Evolutionary conservation across 1,284 basidiomycete genomes (phyloP).

Genomic region (Puccinia novopanici): DNA sequence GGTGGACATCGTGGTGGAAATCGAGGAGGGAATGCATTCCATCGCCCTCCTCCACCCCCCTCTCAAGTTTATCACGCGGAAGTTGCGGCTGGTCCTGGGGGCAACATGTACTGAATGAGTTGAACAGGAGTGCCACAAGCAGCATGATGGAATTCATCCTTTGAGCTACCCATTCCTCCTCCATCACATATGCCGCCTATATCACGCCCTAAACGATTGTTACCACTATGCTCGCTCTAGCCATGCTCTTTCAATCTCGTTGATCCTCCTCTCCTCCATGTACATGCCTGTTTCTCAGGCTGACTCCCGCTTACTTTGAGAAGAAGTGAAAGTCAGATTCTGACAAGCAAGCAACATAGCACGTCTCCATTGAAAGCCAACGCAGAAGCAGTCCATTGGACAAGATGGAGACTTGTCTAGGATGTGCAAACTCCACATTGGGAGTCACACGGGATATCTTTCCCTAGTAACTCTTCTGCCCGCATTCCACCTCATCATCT

Average conservation of each 20-base stretch:
- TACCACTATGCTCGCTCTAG: not conserved
- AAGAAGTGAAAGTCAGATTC: not conserved
- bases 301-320: not conserved
- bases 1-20: conserved; percentile 35
- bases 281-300: conserved; percentile 2
- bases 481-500: too few relatives aligned
- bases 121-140: not conserved
- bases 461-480: too few relatives aligned
- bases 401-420: too few relatives aligned
- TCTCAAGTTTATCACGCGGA: conserved; percentile 29
- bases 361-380: not conserved
- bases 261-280: not conserved
- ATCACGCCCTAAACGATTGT: not conserved
- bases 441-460: too few relatives aligned
- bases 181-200: not conserved
- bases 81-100: conserved; percentile 26
- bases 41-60: conserved; percentile 31
- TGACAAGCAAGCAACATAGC: not conserved
- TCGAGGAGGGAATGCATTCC: conserved; percentile 26
- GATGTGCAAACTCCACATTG: too few relatives aligned
- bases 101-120: conserved; percentile 19
- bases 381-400: too few relatives aligned
- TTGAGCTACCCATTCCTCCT: not conserved
- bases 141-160: not conserved
- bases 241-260: not conserved